Percentiles rank a stretch among this genome's conserved stretches.
These are phyloP conservation scores for Adansonia rubrostipa DNA, from an alignment of 441 rosid genomes.

Conservation along the genomic window DNA sequence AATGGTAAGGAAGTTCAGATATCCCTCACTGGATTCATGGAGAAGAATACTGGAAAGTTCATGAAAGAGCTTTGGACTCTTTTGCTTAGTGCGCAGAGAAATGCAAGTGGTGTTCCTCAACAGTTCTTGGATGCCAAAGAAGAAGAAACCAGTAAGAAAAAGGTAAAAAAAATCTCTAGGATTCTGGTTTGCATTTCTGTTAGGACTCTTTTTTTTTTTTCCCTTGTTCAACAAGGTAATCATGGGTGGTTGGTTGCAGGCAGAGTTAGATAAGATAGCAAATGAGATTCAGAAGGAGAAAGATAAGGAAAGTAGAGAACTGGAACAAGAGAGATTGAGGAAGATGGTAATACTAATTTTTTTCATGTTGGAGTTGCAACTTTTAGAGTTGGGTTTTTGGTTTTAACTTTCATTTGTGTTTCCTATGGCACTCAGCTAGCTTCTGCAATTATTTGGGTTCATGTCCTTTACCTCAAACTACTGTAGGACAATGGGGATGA, in stretches of 20 bases:
- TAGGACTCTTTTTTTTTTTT: not conserved
- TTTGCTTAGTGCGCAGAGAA: constrained; percentile 87
- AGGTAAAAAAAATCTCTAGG: constrained; percentile 46
- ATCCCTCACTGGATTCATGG: constrained; percentile 94
- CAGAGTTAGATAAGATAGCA: constrained; percentile 59
- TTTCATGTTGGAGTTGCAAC: constrained; percentile 72
- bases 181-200: not conserved
- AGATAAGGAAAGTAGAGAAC: constrained; percentile 66
- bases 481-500: constrained; percentile 91
- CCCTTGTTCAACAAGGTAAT: constrained; percentile 25
- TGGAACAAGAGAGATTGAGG: constrained; percentile 53
- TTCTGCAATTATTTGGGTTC: constrained; percentile 99
- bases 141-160: constrained; percentile 76
- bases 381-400: constrained; percentile 45
- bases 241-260: constrained; percentile 49
- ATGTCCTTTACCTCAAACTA: constrained; percentile 99
- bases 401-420: constrained; percentile 82
- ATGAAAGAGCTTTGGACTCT: constrained; percentile 99
- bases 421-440: constrained; percentile 91
- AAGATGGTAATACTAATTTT: constrained; percentile 77
- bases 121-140: constrained; percentile 86
- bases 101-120: constrained; percentile 92
- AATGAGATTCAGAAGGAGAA: constrained; percentile 70
- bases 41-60: constrained; percentile 90
- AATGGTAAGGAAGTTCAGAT: constrained; percentile 95